Base-by-base conservation (phyloP, 2,329 filamentous ascomycete species). In the Fusarium bulbicola region DNA sequence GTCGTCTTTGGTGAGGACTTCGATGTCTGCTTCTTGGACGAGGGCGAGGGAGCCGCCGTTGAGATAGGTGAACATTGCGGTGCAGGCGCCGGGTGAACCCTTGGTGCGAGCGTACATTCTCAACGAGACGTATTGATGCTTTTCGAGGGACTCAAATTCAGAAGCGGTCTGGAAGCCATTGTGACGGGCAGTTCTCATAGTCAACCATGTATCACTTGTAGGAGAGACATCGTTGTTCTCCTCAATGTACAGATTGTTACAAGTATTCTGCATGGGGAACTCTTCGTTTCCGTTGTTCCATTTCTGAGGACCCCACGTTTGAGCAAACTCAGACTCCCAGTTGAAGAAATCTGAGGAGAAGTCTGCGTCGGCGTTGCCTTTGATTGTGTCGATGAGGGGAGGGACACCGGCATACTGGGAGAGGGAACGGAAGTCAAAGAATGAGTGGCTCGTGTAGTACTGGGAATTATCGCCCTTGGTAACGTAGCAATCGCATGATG, bases 1-100 rank as follows among this genome's bases (percentile, higher is more conserved):
- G 4, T 82, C 79, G 59, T 86, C 85, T 37, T 77, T 77, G 7
- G 86, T 88, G 49, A 86, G 80, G 40, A 88, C 80, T 76, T 88
- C 86, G 40, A 88, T 81, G 66, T 88, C 86, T 3, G 85, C 81
- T 75, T 88, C 86, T 66, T 88, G 85, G 12, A 86, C 82, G 14
- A 78, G 50, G 8, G 78, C 74, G 7, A 83, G 77, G 8, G 80
- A 74, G 20, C 79, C 77, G 8, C 74, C 75, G 45, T 81, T 79
- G 42, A 79, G 81, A 76, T 87, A 88, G 6, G 86, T 87, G 76
- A 88, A 88, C 79, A 88, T 82, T 68, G 85, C 85, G 0, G 85
- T 87, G 49, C 86, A 84, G 24, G 85, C 86, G 63, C 86, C 86
- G 0, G 81, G 75, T 2, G 80, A 80, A 12, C 86, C 86, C 20